Base-by-base conservation (phyloP, 106 monocot genomes). In the Dendrobium officinale region DNA sequence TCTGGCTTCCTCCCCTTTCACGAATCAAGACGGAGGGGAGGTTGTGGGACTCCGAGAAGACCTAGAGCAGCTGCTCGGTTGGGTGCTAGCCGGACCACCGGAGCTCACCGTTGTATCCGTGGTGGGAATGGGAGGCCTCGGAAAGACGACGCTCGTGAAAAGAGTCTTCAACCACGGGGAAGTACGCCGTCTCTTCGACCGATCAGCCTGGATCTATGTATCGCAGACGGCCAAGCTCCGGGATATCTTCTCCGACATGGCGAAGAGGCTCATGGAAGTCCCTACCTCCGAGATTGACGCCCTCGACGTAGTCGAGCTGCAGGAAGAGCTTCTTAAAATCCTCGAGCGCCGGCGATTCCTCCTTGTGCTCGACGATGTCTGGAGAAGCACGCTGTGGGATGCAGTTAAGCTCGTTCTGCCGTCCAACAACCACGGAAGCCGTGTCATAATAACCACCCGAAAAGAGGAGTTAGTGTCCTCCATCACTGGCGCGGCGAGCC, bases 61-160 rank as follows among this genome's bases (percentile, higher is more conserved):
- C 72, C 31, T 72, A 15, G 29, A 72, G 4, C 27, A 8, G 29
- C 31, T 72, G 72, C 29, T 72, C 31, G 72, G 29, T n/a, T 72
- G 29, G n/a, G 72, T 72, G 26, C 29, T 72, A 4, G n/a, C 72
- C 29, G 27, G 72, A 72, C 26, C 15, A n/a, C 10, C 27, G 5
- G 80, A 80, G 15, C 47, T 68, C 4, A 70, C 45, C 40, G 68
- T 70, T 22, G 16, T 80, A 16, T 70, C 80, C 16, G 67, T 80
- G 44, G 80, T 80, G 13, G 80, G 80, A 24, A 80, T 80, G 80
- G 80, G 80, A 8, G 80, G 80, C n/a, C 67, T 45, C 13, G 80
- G 80, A 4, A 80, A 80, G 45, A 80, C 80, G 67, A 80, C 80
- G 15, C 80, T 80, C 45, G 19, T 73, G 49, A 80, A 80, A 73